These are phyloP conservation scores for Euphorbia pulcherrima DNA, from an alignment of 345 rosid genomes.

Conservation along the genomic window DNA sequence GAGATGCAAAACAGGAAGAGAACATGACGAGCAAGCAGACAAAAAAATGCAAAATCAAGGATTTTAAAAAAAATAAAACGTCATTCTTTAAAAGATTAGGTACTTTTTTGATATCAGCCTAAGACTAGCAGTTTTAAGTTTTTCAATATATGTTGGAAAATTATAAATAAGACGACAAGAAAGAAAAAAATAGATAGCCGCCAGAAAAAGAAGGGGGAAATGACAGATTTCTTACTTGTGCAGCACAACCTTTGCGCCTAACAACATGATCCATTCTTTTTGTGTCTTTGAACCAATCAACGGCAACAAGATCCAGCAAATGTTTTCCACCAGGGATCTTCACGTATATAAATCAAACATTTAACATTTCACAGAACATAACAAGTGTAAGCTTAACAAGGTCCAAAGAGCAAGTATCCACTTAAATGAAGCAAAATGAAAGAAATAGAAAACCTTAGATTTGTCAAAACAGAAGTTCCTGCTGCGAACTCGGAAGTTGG, in stretches of 20 bases:
- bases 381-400: conserved; percentile 8
- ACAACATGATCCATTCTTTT: conserved; percentile 97
- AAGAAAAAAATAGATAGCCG: background rate
- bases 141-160: background rate
- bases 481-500: conserved; percentile 94
- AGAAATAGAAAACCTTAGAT: conserved; percentile 54
- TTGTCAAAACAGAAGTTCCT: conserved; percentile 80
- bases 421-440: conserved; percentile 13
- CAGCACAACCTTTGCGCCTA: conserved; percentile 90
- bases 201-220: background rate
- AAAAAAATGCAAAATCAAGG: background rate
- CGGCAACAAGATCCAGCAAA: conserved; percentile 97
- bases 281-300: conserved; percentile 97
- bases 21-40: background rate
- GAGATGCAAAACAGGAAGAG: background rate
- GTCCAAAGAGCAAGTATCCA: background rate
- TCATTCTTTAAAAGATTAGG: background rate
- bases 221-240: conserved; percentile 54
- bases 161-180: background rate
- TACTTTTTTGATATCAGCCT: background rate
- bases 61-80: background rate
- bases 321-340: conserved; percentile 95
- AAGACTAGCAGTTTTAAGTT: background rate
- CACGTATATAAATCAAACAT: conserved; percentile 17
- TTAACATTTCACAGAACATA: conserved; percentile 7